Evolutionary conservation across 2,329 filamentous ascomycete genomes (phyloP).

Genomic region (Clonostachys byssicola): DNA sequence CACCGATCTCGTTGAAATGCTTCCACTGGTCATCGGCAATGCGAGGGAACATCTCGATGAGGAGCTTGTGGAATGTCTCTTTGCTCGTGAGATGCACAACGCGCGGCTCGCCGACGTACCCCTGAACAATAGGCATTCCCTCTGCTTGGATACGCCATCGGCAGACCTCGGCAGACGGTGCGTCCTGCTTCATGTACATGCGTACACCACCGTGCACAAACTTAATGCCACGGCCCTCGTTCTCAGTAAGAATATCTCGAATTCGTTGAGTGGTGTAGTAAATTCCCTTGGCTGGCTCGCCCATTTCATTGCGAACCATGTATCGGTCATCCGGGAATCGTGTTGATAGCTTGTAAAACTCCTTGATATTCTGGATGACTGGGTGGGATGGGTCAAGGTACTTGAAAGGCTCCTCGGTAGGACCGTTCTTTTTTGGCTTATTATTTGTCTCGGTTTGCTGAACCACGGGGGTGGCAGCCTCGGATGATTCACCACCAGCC

Average conservation of each 20-base stretch:
- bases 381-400: slow-evolving; percentile 73
- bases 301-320: slow-evolving; percentile 91
- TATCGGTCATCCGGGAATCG: slow-evolving; percentile 89
- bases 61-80: slow-evolving; percentile 74
- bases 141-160: slow-evolving; percentile 95
- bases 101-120: slow-evolving; percentile 78
- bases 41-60: slow-evolving; percentile 96
- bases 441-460: slow-evolving; percentile 5
- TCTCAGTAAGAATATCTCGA: slow-evolving; percentile 78
- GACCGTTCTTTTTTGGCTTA: slow-evolving; percentile 40
- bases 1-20: slow-evolving; percentile 81
- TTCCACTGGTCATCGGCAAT: slow-evolving; percentile 71
- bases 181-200: slow-evolving; percentile 98
- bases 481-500: slow-evolving; percentile 19
- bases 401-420: slow-evolving; percentile 89
- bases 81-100: slow-evolving; percentile 72
- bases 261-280: slow-evolving; percentile 90
- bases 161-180: slow-evolving; percentile 80
- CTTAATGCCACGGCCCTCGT: slow-evolving; percentile 87
- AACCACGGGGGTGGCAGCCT: slow-evolving; percentile 1
- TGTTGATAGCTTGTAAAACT: slow-evolving; percentile 80
- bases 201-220: slow-evolving; percentile 97
- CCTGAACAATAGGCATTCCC: slow-evolving; percentile 84
- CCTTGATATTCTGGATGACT: slow-evolving; percentile 71
- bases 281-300: slow-evolving; percentile 86